Conservation (phyloP, 225 moss, liverwort and hornwort genomes). For the Climacium dendroides region DNA sequence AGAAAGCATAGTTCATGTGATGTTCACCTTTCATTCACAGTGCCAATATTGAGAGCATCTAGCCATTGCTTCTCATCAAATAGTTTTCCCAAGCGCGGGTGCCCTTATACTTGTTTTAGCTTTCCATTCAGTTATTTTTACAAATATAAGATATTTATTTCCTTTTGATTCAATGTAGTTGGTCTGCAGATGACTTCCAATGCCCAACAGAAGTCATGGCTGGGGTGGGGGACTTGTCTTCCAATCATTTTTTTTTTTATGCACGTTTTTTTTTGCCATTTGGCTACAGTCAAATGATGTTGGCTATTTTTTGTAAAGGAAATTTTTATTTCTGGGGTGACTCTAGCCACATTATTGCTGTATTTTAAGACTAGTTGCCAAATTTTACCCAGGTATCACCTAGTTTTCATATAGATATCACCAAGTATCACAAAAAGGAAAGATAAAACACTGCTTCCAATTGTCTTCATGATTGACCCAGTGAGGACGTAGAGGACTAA, state of each 20-base stretch:
- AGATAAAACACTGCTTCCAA: background rate
- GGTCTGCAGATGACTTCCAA: background rate
- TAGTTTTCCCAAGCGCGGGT: background rate
- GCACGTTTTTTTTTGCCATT: too few relatives aligned
- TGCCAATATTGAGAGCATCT: background rate
- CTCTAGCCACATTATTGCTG: too few relatives aligned
- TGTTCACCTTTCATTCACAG: background rate
- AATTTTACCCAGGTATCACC: too few relatives aligned
- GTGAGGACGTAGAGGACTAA: background rate
- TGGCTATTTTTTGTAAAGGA: too few relatives aligned
- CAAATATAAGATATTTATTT: background rate
- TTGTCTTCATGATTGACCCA: background rate
- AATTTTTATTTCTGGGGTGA: too few relatives aligned
- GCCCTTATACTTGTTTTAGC: background rate
- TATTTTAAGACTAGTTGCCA: too few relatives aligned
- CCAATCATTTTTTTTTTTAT: too few relatives aligned
- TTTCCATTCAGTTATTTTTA: background rate
- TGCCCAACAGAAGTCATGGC: background rate
- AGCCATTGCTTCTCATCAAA: background rate
- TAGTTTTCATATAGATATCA: too few relatives aligned
- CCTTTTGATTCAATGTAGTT: background rate
- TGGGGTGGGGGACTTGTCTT: background rate
- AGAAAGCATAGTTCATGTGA: background rate
- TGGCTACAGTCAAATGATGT: too few relatives aligned
- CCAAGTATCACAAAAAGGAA: too few relatives aligned